Percentiles rank a stretch among this genome's conserved stretches.
phyloP scores from a whole-genome alignment of 176 grass and related monocot species.

The Lolium multiflorum region DNA sequence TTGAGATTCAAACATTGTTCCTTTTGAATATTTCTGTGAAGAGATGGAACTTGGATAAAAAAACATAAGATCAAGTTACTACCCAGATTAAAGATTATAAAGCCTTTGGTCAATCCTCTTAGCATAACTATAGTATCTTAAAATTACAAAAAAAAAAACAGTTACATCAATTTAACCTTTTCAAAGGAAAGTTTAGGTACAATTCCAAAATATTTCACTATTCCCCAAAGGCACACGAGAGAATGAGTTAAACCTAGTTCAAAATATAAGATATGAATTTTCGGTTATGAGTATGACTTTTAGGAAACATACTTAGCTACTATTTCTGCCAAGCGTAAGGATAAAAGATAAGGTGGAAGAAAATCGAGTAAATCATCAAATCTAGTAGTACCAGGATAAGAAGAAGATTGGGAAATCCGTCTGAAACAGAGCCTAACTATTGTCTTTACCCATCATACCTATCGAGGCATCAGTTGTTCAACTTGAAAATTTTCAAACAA shows the following conservation, averaged over 20 bases:
- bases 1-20: not conserved
- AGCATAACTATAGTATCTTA: not conserved
- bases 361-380: no score
- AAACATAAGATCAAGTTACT: not conserved
- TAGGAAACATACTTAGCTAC: no score
- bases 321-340: no score
- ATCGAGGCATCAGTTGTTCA: no score
- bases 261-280: not conserved
- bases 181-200: not conserved
- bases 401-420: no score
- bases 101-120: not conserved
- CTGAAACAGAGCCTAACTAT: no score
- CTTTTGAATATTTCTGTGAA: not conserved
- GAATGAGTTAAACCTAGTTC: not conserved
- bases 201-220: not conserved
- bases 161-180: not conserved
- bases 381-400: no score
- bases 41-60: not conserved
- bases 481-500: no score
- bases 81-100: not conserved
- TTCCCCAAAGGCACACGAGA: not conserved
- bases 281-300: no score
- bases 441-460: no score
- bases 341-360: no score
- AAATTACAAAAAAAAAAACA: no score